Evolutionary conservation across 2,329 filamentous ascomycete genomes (phyloP).

Genomic region (Sporothrix dimorphospora): DNA sequence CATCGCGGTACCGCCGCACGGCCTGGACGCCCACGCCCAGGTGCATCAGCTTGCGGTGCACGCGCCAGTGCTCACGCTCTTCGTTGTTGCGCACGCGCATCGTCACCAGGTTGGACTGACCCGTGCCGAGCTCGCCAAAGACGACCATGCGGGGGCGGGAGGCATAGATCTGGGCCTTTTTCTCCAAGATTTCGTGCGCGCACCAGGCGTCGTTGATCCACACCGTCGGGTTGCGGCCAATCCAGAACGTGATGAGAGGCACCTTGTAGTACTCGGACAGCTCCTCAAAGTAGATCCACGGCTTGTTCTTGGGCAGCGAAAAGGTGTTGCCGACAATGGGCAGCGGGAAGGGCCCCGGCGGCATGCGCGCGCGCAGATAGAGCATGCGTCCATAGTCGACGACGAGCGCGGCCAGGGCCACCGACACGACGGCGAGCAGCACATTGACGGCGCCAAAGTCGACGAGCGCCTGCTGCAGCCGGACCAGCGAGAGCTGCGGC

Average conservation of each 20-base stretch:
- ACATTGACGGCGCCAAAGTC: conserved; percentile 33
- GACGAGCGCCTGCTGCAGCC: conserved; percentile 36
- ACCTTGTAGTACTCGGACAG: conserved; percentile 53
- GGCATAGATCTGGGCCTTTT: conserved; percentile 55
- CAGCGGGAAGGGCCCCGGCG: conserved; percentile 57
- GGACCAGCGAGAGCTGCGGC: conserved; percentile 33
- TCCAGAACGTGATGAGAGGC: conserved; percentile 60
- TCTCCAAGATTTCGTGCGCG: conserved; percentile 59
- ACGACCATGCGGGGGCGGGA: conserved; percentile 54
- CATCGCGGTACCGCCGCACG: conserved; percentile 54
- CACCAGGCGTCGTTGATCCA: conserved; percentile 55
- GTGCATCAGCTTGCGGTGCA: conserved; percentile 56
- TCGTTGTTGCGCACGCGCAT: conserved; percentile 47
- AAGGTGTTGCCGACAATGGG: conserved; percentile 61
- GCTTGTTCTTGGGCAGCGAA: conserved; percentile 56
- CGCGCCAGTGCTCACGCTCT: conserved; percentile 49
- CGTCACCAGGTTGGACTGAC: conserved; percentile 49
- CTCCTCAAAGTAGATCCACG: conserved; percentile 61
- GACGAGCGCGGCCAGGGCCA: conserved; percentile 39
- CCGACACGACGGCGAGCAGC: conserved; percentile 34
- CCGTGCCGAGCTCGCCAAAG: conserved; percentile 51
- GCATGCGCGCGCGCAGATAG: conserved; percentile 53
- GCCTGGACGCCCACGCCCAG: conserved; percentile 58
- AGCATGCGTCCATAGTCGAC: conserved; percentile 55
- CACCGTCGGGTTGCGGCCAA: conserved; percentile 52